Base-by-base conservation (phyloP, 495 filamentous ascomycete species). In the Aspergillus haitiensis region DNA sequence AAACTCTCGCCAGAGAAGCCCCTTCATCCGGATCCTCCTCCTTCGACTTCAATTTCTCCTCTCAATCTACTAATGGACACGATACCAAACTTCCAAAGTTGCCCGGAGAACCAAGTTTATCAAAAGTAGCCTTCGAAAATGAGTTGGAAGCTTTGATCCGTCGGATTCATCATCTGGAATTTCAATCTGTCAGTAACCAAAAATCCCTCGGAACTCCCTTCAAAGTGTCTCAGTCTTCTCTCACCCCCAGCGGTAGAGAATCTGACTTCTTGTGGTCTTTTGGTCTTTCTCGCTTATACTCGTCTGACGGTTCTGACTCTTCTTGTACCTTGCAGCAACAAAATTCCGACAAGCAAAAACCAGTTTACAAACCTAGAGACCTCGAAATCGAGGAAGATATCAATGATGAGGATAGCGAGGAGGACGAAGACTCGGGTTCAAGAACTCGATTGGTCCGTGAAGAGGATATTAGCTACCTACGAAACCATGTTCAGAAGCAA, bases 401-500 rank as follows among this genome's bases (percentile, higher is more conserved):
- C 45, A 69, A 75, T 59, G 69, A 69, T 12, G 72, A 79, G 53
- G 78, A 79, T 47, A 71, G 65, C 55, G 72, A 77, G 33, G 70
- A 77, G 8, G 74, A 76, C 52, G 77, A 78, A 18, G 77, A 81
- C 48, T 40, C 49, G 12, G 71, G 67, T 7, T 63, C 70, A 11
- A 63, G 71, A 16, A 75, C 75, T 39, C 75, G 75, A 34, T 67
- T 76, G 33, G 79, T 88, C 52, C 86, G 83, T 49, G 86, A 90
- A 61, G 86, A 88, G 64, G 86, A 89, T 50, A 84, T 91, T 42
- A 84, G 83, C 63, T 84, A 83, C 33, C 79, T 91, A 46, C 84
- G 83, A 40, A 88, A 90, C 58, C 86, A 90, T 71, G 87, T 92
- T 44, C 84, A 90, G 60, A 87, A 90, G 63, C 89, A 91, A 73